Percentiles rank a stretch among this genome's conserved stretches.
These are phyloP conservation scores for Trichaptum fuscoviolaceum DNA, from an alignment of 768 basidiomycete species.

Conservation along the genomic window DNA sequence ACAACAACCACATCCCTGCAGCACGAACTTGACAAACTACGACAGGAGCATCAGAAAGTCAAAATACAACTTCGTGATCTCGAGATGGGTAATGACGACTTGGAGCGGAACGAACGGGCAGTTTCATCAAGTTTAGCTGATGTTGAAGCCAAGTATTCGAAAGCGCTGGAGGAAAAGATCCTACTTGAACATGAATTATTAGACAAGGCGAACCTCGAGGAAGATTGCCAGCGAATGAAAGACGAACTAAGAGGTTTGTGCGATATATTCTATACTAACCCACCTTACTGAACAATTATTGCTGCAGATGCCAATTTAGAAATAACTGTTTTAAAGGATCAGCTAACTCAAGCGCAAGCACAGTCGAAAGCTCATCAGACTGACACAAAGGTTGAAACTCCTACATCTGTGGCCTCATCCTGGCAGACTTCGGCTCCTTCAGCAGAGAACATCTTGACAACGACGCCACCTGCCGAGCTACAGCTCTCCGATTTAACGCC, in stretches of 20 bases:
- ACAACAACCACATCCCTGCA: constrained; percentile 88
- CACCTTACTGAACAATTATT: constrained; percentile 10
- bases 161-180: constrained; percentile 94
- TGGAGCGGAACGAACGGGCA: constrained; percentile 91
- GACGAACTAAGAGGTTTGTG: constrained; percentile 86
- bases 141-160: constrained; percentile 80
- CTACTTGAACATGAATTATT: constrained; percentile 92
- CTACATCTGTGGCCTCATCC: constrained; percentile 26
- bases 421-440: constrained; percentile 31
- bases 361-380: constrained; percentile 15
- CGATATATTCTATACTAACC: constrained; percentile 1
- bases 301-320: constrained; percentile 77
- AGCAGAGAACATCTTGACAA: constrained; percentile 55
- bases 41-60: constrained; percentile 64
- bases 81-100: constrained; percentile 97
- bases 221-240: constrained; percentile 83
- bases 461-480: constrained; percentile 55
- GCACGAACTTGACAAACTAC: constrained; percentile 79
- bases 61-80: constrained; percentile 80
- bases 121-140: constrained; percentile 79
- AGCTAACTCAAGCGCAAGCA: constrained; percentile 41
- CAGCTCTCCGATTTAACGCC: constrained; percentile 42
- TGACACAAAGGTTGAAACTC: constrained; percentile 21
- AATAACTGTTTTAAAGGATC: constrained; percentile 76
- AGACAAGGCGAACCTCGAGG: constrained; percentile 85